A percentile compares a stretch with the other conserved stretches of the same genome.
phyloP scores from a whole-genome alignment of 352 stramenopile genomes.

The Phytophthora macrochlamydospora region DNA sequence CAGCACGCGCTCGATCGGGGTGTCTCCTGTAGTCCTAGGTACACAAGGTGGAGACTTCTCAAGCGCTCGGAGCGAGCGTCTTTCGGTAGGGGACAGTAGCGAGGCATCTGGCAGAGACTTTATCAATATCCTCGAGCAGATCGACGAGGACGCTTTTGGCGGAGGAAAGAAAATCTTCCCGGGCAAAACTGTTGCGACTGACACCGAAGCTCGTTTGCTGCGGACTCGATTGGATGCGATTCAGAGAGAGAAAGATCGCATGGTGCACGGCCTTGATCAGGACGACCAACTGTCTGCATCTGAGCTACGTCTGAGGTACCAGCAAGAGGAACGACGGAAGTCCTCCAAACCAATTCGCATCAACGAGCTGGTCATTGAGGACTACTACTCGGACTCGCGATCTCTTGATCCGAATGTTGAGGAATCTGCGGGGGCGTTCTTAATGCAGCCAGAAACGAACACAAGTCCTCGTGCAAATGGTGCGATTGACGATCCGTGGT shows the following conservation, averaged over 20 bases:
- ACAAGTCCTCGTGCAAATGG: constrained; percentile 1
- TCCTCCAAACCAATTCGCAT: constrained; percentile 54
- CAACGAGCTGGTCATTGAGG: constrained; percentile 87
- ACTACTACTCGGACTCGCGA: constrained; percentile 71
- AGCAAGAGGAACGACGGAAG: constrained; percentile 49
- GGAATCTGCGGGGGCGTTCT: constrained; percentile 51
- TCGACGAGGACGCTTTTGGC: constrained; percentile 84
- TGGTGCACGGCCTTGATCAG: constrained; percentile 40
- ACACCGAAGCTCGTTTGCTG: constrained; percentile 84
- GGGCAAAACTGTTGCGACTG: constrained; percentile 60
- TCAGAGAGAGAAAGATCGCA: constrained; percentile 76
- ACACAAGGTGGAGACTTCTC: constrained; percentile 23
- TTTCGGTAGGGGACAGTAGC: constrained; percentile 24
- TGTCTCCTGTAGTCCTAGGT: constrained; percentile 19
- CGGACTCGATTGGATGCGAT: constrained; percentile 77
- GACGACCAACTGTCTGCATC: constrained; percentile 68
- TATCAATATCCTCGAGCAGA: constrained; percentile 72
- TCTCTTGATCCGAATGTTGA: constrained; percentile 15
- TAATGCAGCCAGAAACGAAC: constrained; percentile 52
- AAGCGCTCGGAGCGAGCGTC: constrained; percentile 30
- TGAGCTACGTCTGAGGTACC: constrained; percentile 58
- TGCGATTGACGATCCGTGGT: constrained; percentile 63
- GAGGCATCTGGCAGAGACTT: constrained; percentile 9
- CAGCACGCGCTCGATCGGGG: constrained; percentile 28
- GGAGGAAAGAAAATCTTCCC: constrained; percentile 70